Evolutionary conservation across 1,139 yeast species (phyloP), one percentile per base, ranked within the genome.

Genomic region (Keqinozyma sinolaborantium): DNA sequence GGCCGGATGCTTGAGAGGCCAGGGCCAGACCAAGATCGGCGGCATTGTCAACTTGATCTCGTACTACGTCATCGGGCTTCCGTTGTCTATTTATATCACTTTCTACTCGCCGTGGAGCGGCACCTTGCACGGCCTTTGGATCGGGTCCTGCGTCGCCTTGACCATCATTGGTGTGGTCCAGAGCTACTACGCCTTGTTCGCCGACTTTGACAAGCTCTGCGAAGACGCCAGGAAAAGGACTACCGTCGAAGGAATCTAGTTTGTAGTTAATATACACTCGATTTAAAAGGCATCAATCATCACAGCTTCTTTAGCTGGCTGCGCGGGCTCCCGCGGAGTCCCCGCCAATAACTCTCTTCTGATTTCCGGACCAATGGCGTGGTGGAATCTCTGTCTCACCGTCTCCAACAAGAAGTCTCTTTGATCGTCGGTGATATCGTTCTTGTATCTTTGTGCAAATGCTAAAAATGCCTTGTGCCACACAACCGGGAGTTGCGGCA

Each of bases 391-490:
- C 55, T 83, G 90, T 60, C 95, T 83, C 13, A 88, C 78, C 3
- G 95, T 90, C 48, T 92, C 97, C 53, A 92, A 63, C 40, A 92
- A 66, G 60, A 90, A 87, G 48, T 92, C 98, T 53, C 96, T 76
- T 68, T 92, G 99, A 55, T 94, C 98, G 49, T 87, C 95, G 11
- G 98, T 92, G 38, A 92, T 86, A 66, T 92, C 98, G 56, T 92
- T 90, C 60, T 92, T 92, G 59, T 92, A 92, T 44, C 96, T 75
- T 64, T 90, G 97, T 26, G 97, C 95, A 67, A 92, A 94, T 3
- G 94, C 83, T 37, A 92, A 70, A 51, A 92, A 83, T 2, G 97
- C 90, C 56, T 92, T 95, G 56, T 94, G 97, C 97, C 98, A 92
- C 26, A 92, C 92, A 10, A 92, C 86, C 4, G 98, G 97, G 49